phyloP scores from a whole-genome alignment of 225 moss, liverwort and hornwort genomes.

The Pseudoscleropodium purum region DNA sequence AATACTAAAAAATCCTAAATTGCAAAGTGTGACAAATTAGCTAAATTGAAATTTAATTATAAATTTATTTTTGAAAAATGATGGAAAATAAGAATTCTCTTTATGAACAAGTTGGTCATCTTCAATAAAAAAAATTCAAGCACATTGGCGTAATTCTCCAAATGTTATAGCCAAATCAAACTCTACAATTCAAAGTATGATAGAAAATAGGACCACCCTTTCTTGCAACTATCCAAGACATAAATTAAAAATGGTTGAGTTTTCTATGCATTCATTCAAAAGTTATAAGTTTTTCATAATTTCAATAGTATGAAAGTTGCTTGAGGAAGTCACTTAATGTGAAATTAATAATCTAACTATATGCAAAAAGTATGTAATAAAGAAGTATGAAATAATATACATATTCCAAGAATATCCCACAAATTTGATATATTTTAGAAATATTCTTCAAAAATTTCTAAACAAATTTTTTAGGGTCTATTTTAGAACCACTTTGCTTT shows the following conservation, averaged over 20 bases:
- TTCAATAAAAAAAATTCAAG: no score
- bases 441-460: not conserved
- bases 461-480: not conserved
- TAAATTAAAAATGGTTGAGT: not conserved
- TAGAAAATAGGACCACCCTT: no score
- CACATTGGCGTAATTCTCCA: no score
- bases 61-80: no score
- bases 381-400: not conserved
- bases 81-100: no score
- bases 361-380: not conserved
- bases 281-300: not conserved
- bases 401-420: not conserved
- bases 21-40: no score
- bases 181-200: no score
- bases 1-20: no score
- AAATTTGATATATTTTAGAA: not conserved
- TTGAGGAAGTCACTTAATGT: accelerated
- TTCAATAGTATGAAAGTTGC: not conserved
- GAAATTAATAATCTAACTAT: not conserved
- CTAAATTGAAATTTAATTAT: no score
- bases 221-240: not conserved
- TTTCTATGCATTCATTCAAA: not conserved
- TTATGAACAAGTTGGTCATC: no score
- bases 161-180: no score
- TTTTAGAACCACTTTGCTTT: not conserved